phyloP scores from a whole-genome alignment of 768 basidiomycete genomes.

The Collybiopsis luxurians region DNA sequence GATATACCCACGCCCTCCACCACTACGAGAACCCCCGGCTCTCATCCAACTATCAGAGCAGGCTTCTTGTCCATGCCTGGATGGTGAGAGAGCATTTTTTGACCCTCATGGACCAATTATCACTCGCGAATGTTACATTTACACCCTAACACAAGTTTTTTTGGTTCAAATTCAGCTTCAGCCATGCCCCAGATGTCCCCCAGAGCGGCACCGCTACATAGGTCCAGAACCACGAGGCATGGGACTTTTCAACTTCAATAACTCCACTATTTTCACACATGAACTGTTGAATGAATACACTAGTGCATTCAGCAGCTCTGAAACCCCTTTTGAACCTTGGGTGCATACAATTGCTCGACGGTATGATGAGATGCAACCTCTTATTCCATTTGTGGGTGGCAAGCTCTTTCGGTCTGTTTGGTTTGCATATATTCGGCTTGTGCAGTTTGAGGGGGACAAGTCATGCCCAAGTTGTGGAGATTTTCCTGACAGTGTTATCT shows the following conservation, averaged over 20 bases:
- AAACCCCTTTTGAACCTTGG: conserved; percentile 32
- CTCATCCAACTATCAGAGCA: too few species aligned
- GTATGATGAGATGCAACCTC: conserved; percentile 15
- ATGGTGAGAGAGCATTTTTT: neutral
- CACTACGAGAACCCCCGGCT: too few species aligned
- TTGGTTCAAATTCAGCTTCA: neutral
- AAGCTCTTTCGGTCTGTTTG: conserved; percentile 28
- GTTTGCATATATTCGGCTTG: conserved; percentile 28
- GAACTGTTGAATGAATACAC: conserved; percentile 33
- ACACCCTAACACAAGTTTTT: too few species aligned
- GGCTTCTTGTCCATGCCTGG: neutral
- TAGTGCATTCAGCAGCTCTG: conserved; percentile 26
- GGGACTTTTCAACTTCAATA: conserved; percentile 34
- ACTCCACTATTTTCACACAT: conserved; percentile 26
- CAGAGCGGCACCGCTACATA: conserved; percentile 15
- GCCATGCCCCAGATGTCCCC: conserved; percentile 6
- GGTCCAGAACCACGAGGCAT: conserved; percentile 25
- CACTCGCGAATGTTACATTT: neutral
- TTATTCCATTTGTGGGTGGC: conserved; percentile 21
- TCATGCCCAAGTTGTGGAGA: conserved; percentile 24
- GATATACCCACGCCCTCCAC: too few species aligned
- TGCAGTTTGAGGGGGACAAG: conserved; percentile 20
- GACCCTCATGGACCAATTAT: neutral
- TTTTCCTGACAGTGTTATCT: conserved; percentile 26
- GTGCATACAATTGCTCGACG: conserved; percentile 16